Conservation (phyloP, 495 filamentous ascomycete genomes). For the Xylaria curta region DNA sequence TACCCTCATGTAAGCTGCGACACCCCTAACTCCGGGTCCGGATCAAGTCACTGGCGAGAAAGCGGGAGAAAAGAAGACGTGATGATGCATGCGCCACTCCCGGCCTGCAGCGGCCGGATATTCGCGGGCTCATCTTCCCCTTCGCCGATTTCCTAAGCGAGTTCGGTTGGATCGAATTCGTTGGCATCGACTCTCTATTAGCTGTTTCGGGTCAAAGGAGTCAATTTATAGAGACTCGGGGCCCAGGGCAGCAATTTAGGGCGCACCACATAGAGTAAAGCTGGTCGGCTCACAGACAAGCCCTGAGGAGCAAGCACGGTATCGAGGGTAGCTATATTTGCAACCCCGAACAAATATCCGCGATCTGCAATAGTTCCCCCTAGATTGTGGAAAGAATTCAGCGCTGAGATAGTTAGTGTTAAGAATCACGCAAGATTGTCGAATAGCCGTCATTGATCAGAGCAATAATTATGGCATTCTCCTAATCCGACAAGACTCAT, state of each 20-base stretch:
- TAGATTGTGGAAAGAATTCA: not conserved
- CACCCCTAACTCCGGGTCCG: not conserved
- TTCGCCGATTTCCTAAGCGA: not conserved
- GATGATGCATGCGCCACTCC: conserved; percentile 22
- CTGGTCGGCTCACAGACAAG: not conserved
- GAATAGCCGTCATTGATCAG: not conserved
- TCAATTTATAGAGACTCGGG: not conserved
- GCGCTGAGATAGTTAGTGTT: not conserved
- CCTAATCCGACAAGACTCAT: not conserved
- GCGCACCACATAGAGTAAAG: too few relatives aligned
- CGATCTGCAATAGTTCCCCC: not conserved
- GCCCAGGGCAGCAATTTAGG: not conserved
- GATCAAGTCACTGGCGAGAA: not conserved
- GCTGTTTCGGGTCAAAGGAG: not conserved
- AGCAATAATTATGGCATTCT: not conserved
- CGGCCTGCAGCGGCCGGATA: conserved; percentile 23
- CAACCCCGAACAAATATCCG: not conserved
- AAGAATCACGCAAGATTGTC: not conserved
- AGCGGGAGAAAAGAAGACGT: not conserved
- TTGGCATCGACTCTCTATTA: not conserved
- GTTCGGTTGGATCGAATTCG: not conserved
- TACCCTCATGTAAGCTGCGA: not conserved
- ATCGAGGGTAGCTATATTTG: not conserved
- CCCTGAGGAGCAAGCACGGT: not conserved
- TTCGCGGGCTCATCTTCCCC: not conserved